Evolutionary conservation across 345 rosid species (phyloP).

Genomic region (Bruguiera sexangula): DNA sequence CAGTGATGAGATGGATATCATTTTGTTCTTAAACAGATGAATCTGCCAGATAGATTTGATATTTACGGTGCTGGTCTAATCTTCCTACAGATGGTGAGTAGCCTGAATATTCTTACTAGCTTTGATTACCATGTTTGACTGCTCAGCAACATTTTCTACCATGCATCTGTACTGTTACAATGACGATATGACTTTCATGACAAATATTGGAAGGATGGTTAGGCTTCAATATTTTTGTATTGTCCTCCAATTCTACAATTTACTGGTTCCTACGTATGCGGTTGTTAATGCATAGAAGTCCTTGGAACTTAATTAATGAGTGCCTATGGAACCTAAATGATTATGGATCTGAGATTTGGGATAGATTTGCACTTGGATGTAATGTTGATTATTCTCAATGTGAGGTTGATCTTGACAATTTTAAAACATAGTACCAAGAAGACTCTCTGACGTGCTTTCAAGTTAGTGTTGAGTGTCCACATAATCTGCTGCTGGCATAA

Average conservation of each 20-base stretch:
- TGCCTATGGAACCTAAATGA: not conserved
- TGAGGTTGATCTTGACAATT: not conserved
- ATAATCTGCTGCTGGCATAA: not conserved
- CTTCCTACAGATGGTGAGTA: conserved; percentile 86
- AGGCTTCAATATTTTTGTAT: too few species aligned
- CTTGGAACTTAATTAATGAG: not conserved
- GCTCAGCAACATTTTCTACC: not conserved
- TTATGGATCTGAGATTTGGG: not conserved
- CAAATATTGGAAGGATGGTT: conserved; percentile 1
- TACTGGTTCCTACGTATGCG: too few species aligned
- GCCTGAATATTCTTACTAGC: conserved; percentile 5
- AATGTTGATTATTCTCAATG: not conserved
- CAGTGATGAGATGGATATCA: not conserved
- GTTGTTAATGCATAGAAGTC: too few species aligned
- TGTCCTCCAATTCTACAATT: not conserved
- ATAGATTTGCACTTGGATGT: not conserved
- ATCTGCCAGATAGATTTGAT: conserved; percentile 92
- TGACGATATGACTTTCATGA: not conserved
- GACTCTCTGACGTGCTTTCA: too few species aligned
- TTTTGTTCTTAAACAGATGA: conserved; percentile 57
- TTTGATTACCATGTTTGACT: not conserved
- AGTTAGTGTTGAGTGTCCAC: too few species aligned
- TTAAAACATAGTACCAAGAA: not conserved
- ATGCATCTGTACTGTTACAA: not conserved
- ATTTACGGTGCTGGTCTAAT: conserved; percentile 91